Evolutionary conservation across 164 flowering plant species (phyloP), one percentile per base, ranked within the genome.

Genomic region (Berberis thunbergii): DNA sequence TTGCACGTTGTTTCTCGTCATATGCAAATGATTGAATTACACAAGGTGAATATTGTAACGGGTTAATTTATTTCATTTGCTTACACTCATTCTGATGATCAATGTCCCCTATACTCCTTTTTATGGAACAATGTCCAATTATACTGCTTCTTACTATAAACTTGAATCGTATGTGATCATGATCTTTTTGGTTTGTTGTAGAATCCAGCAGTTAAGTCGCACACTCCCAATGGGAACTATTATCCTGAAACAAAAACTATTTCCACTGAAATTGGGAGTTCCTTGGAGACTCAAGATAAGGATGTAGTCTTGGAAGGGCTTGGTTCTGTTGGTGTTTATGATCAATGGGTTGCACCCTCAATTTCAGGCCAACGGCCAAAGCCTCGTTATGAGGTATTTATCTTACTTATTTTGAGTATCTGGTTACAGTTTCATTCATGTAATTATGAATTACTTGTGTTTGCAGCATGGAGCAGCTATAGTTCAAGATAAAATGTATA

Each of bases 391-490:
- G 96, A 95, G 96, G 99, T 86, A 72, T 63, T 49, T 38, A 54
- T n/a, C 62, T 63, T 13, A 2, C 2, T 46, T 41, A 26, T 52
- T 54, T 3, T 41, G 41, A 7, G 41, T 45, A 52, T 44, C 60
- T 61, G 41, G 8, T 49, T 10, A 45, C 13, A 41, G 7, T 8
- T 2, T 54, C 38, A 53, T 48, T 6, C 39, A 55, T 26, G 46
- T 48, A 3, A 49, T 5, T 54, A 4, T 43, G 39, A 12, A 43
- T 69, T 66, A 13, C 59, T 52, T 41, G 59, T 43, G 2, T 58
- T 64, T 68, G 61, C 83, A 95, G 99, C 99, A 95, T 76, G 99
- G 88, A 69, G 98, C 99, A 71, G 92, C 89, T 59, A 78, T 88
- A 45, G 66, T 86, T 68, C 85, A 88, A 72, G 98, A 91, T 56